Evolutionary conservation across 352 stramenopile genomes (phyloP), one percentile per base, ranked within the genome.

Genomic region (Globisporangium sylvaticum): DNA sequence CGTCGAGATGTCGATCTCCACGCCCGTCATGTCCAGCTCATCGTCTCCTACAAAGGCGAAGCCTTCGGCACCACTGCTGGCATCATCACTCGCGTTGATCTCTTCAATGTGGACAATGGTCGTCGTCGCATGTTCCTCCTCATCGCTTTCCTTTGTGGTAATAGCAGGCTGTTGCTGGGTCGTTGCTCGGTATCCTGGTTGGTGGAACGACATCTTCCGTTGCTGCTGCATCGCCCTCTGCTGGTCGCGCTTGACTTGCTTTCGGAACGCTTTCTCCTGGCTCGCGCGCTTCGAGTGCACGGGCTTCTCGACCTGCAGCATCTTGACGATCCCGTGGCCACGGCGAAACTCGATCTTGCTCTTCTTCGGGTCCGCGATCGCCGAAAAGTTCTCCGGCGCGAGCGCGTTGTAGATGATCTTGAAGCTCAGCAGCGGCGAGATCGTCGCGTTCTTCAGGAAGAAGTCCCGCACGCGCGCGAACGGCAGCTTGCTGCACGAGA

Each of bases 301-400:
- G 0, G 80, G 71, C 20, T 83, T 88, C 69, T 92, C 81, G 53
- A 88, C 74, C 65, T 91, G 83, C 56, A 93, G 57, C 32, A 91
- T 79, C 39, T 78, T 80, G 58, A 83, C 75, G 54, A 91, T 87
- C 1, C 77, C 75, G 25, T 78, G 72, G 25, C 73, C 78, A 22
- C 83, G 82, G 18, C 83, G 81, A 56, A 89, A 93, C 62, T 92
- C 81, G 62, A 93, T 87, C 65, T 91, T 90, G 77, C 83, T 91
- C 69, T 91, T 91, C 53, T 66, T 83, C 50, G 83, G 81, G 56
- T 92, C 85, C 2, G 74, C 66, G 37, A 93, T 89, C 1, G 82
- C 67, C 8, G 80, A 86, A 54, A 93, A 93, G 14, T 77, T 69
- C 29, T 83, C 66, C 0, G 76, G 70, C 20, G 69, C 69, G 14